Evolutionary conservation across 441 rosid genomes (phyloP).

Genomic region (Cnidoscolus chayamansa): DNA sequence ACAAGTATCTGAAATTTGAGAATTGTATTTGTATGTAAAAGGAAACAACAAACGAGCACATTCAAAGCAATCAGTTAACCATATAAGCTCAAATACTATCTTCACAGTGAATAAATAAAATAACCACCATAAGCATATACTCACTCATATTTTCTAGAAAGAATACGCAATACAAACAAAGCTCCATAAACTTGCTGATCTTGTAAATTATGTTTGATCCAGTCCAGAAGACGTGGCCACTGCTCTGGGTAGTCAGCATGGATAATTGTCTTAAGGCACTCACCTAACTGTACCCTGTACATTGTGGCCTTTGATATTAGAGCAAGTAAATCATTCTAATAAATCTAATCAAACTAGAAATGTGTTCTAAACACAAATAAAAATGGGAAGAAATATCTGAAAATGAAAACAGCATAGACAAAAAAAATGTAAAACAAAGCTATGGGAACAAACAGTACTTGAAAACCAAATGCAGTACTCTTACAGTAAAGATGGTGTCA

Average conservation of each 20-base stretch:
- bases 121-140: slow-evolving; percentile 22
- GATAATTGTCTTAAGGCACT: slow-evolving; percentile 89
- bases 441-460: background rate
- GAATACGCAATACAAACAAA: slow-evolving; percentile 75
- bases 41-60: background rate
- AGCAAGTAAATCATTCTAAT: slow-evolving; percentile 3
- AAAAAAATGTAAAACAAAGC: background rate
- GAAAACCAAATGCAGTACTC: background rate
- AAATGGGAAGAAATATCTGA: background rate
- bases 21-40: background rate
- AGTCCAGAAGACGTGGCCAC: slow-evolving; percentile 83
- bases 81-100: background rate
- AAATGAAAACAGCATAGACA: background rate
- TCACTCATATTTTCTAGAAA: slow-evolving; percentile 94
- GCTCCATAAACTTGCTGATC: slow-evolving; percentile 88
- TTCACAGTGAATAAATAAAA: background rate
- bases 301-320: slow-evolving; percentile 2
- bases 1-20: background rate
- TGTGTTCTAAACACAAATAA: background rate
- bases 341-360: background rate
- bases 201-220: slow-evolving; percentile 86
- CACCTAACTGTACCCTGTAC: slow-evolving; percentile 87
- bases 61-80: background rate
- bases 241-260: slow-evolving; percentile 96
- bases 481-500: background rate